Base-by-base conservation (phyloP, 2,329 filamentous ascomycete genomes). In the Calonectria honghensis region DNA sequence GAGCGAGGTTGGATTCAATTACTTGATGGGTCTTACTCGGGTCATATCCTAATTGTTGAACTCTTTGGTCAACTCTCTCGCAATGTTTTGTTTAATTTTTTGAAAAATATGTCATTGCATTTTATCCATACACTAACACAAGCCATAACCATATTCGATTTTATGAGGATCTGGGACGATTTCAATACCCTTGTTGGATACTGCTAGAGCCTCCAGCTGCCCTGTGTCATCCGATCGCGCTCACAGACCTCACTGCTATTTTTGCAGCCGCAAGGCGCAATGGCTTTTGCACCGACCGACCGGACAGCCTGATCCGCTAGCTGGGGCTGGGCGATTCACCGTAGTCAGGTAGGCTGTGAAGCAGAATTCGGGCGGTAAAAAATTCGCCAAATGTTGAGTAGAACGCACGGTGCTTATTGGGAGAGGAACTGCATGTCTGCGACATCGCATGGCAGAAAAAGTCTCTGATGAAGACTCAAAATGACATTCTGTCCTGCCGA, bases 231-330 rank as follows among this genome's bases (percentile, higher is more conserved):
- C 4, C 18, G 41, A 48, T 48, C 45, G 45, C 9, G 41, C 45
- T 13, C 45, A 24, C 45, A 48, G 45, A 48, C 45, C 45, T 48
- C n/a, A 24, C n/a, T 48, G 24, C 45, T 48, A 48, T 48, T 48
- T 48, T 48, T 48, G 45, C 45, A 24, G n/a, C 4, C 11, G 4
- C 2, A 48, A 24, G 45, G 45, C 45, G n/a, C 45, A 48, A 48
- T 48, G 20, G n/a, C 6, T 7, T 48, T 48, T 24, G 9, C 45
- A 48, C 20, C 45, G 10, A 9, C 24, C 3, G 45, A 48, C 24
- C 20, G n/a, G 45, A n/a, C n/a, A 48, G 45, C 45, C 45, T 48
- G 45, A 48, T 48, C 45, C 45, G 45, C 45, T 48, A 48, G n/a
- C 45, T 13, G 45, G 45, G 45, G n/a, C n/a, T 48, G 45, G 45